phyloP scores from a whole-genome alignment of 2,329 filamentous ascomycete species.

The Fusarium sp. region DNA sequence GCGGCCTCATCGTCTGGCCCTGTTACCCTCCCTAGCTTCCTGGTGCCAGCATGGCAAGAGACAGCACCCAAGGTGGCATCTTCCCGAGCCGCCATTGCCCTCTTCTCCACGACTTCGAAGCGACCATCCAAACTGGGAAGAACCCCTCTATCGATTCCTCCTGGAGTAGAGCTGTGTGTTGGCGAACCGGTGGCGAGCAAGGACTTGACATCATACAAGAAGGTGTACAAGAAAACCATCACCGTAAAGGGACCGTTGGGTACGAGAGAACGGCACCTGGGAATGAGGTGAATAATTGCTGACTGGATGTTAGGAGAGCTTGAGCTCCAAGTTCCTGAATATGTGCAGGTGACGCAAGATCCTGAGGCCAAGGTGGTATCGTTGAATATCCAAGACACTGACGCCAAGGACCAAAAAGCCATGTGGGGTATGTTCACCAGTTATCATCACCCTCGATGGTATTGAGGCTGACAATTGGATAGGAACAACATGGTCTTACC shows the following conservation, averaged over 20 bases:
- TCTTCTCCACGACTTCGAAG: constrained; percentile 76
- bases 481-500: constrained; percentile 91
- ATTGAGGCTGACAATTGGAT: constrained; percentile 14
- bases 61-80: constrained; percentile 48
- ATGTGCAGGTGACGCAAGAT: constrained; percentile 77
- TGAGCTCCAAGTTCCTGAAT: constrained; percentile 80
- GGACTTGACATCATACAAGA: constrained; percentile 67
- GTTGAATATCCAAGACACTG: constrained; percentile 74
- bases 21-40: constrained; percentile 73
- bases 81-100: constrained; percentile 46
- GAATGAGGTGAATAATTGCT: constrained; percentile 11
- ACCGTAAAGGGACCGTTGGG: constrained; percentile 84
- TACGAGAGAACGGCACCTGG: constrained; percentile 49
- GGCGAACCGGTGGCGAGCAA: constrained; percentile 66
- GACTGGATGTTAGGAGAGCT: constrained; percentile 69
- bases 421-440: constrained; percentile 83
- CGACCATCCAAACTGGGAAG: constrained; percentile 85
- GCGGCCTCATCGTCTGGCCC: constrained; percentile 55
- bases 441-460: neutral
- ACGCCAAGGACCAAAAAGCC: constrained; percentile 79
- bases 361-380: constrained; percentile 67
- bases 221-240: constrained; percentile 71
- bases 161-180: constrained; percentile 80
- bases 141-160: constrained; percentile 81
- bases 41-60: constrained; percentile 74